phyloP scores from a whole-genome alignment of 768 basidiomycete species.

The Fomitopsis pulvina region DNA sequence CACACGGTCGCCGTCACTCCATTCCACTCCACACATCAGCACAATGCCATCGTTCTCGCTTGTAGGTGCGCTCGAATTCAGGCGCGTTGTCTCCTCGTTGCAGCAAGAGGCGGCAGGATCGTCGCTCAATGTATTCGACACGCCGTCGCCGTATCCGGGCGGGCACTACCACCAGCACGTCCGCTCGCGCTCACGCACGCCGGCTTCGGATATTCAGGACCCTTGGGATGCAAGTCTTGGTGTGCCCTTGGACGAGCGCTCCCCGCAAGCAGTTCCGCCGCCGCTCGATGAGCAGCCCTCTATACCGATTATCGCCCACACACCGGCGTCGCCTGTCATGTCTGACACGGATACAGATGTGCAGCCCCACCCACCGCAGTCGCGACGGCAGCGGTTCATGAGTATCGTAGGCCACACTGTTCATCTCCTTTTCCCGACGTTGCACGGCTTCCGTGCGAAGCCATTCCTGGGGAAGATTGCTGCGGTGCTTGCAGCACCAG shows the following conservation, averaged over 20 bases:
- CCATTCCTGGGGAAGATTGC: slow-evolving; percentile 65
- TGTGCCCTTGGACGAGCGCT: slow-evolving; percentile 47
- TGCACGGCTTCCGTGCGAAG: slow-evolving; percentile 69
- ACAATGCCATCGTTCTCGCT: slow-evolving; percentile 85
- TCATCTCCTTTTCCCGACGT: slow-evolving; percentile 78
- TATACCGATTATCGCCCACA: slow-evolving; percentile 49
- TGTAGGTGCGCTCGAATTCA: slow-evolving; percentile 92
- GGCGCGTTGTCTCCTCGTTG: slow-evolving; percentile 81
- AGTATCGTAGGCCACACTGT: slow-evolving; percentile 34
- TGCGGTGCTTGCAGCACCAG: slow-evolving; percentile 77
- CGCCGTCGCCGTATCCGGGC: slow-evolving; percentile 63
- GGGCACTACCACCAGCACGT: slow-evolving; percentile 59
- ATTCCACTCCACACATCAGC: slow-evolving; percentile 29
- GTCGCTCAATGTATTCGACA: slow-evolving; percentile 60
- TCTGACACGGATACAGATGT: slow-evolving; percentile 43
- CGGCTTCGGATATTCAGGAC: slow-evolving; percentile 23
- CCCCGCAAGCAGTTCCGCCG: slow-evolving; percentile 24
- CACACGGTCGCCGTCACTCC: slow-evolving; percentile 47
- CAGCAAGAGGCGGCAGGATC: slow-evolving; percentile 58
- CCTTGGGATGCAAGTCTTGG: slow-evolving; percentile 48
- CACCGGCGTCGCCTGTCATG: slow-evolving; percentile 40
- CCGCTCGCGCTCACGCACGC: slow-evolving; percentile 27
- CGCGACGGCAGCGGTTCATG: slow-evolving; percentile 32
- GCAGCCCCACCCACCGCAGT: slow-evolving; percentile 31
- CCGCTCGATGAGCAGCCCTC: slow-evolving; percentile 8